Percentiles rank a stretch among this genome's conserved stretches.
phyloP scores from a whole-genome alignment of 305 asterid genomes.

The Fraxinus velutina region DNA sequence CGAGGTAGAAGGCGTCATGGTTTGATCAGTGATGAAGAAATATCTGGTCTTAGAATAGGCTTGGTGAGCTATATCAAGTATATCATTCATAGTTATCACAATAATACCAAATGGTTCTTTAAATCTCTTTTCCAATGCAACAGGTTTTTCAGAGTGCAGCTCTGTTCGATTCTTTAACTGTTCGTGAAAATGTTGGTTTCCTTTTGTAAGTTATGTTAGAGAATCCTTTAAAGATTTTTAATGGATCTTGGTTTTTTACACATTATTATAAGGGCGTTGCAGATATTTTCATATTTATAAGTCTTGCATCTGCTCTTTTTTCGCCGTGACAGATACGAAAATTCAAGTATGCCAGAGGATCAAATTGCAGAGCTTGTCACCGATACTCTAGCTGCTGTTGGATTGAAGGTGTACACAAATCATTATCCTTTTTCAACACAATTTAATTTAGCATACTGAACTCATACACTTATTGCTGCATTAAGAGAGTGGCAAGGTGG shows the following conservation, averaged over 20 bases:
- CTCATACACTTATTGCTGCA: neutral
- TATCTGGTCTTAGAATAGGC: constrained; percentile 95
- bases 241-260: neutral
- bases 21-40: constrained; percentile 86
- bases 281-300: constrained; percentile 8
- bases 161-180: constrained; percentile 90
- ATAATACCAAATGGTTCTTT: constrained; percentile 26
- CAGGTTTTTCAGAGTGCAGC: constrained; percentile 99
- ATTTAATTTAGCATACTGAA: constrained; percentile 6
- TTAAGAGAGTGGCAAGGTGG: neutral
- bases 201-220: constrained; percentile 62
- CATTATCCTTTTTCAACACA: constrained; percentile 5
- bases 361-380: constrained; percentile 78
- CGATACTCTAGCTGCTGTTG: constrained; percentile 93
- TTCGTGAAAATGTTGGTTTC: constrained; percentile 95
- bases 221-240: neutral
- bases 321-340: constrained; percentile 61
- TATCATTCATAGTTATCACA: constrained; percentile 11
- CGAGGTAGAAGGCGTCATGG: constrained; percentile 84
- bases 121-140: constrained; percentile 25
- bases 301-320: constrained; percentile 4
- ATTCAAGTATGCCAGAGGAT: constrained; percentile 81
- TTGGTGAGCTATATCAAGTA: constrained; percentile 54
- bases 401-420: constrained; percentile 68
- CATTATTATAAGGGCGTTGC: neutral